Evolutionary conservation across 2,329 filamentous ascomycete genomes (phyloP).

Genomic region (Rhinocladiella mackenziei): DNA sequence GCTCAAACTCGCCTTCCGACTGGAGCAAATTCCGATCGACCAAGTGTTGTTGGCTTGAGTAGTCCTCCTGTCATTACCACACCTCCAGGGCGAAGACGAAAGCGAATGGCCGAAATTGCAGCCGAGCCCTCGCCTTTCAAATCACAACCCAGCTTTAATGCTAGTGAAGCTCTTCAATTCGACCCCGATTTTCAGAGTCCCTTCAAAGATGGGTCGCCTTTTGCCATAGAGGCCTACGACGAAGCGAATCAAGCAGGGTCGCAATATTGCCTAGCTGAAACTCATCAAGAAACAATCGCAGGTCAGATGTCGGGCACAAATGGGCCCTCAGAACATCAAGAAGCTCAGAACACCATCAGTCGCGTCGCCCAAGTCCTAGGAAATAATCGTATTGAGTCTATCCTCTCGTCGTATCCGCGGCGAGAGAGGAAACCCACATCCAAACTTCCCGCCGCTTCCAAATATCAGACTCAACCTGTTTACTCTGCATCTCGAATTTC

Average conservation of each 20-base stretch:
- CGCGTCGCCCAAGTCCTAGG: not conserved
- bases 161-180: conserved; percentile 13
- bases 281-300: too few species aligned
- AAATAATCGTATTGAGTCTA: not conserved
- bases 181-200: conserved; percentile 13
- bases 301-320: too few species aligned
- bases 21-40: not conserved
- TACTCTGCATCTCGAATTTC: conserved; percentile 38
- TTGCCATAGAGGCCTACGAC: not conserved
- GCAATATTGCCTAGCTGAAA: not conserved
- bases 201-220: not conserved
- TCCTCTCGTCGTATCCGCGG: not conserved
- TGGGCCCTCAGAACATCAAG: not conserved
- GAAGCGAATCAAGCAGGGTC: not conserved
- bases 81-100: conserved; percentile 20
- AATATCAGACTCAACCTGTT: conserved; percentile 35
- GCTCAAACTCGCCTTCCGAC: conserved; percentile 17
- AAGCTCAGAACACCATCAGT: not conserved
- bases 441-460: conserved; percentile 3
- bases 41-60: conserved; percentile 8
- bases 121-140: conserved; percentile 20
- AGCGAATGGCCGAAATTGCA: conserved; percentile 24
- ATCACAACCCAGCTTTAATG: conserved; percentile 23
- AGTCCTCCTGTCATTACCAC: conserved; percentile 16
- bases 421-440: conserved; percentile 6